Conservation (phyloP, 2,329 filamentous ascomycete genomes). For the Pseudogymnoascus pannorum region DNA sequence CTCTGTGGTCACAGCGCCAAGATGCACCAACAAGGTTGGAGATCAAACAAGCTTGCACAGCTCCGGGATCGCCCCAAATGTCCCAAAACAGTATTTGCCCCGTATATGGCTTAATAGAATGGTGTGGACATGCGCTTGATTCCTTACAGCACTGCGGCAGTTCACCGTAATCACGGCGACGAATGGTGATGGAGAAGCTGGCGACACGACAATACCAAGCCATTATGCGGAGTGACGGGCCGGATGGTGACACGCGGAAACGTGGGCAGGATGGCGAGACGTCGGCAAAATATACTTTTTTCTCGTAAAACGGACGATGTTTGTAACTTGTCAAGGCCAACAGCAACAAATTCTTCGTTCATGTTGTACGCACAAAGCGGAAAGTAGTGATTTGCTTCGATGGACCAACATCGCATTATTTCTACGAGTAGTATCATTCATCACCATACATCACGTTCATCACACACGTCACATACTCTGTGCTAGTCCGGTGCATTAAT, state of each 20-base stretch:
- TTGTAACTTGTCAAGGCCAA: background rate
- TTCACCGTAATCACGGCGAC: background rate
- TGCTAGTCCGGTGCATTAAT: background rate
- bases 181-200: background rate
- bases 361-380: background rate
- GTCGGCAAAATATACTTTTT: background rate
- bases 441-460: background rate
- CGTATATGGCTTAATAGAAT: background rate
- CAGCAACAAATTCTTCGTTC: background rate
- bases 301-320: background rate
- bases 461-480: background rate
- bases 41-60: background rate
- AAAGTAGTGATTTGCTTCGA: background rate
- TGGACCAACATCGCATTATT: background rate
- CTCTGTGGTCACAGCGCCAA: background rate
- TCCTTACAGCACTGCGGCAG: background rate
- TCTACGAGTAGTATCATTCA: slow-evolving; percentile 3
- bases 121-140: background rate
- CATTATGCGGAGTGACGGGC: background rate
- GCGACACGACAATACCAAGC: background rate
- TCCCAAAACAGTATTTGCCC: background rate
- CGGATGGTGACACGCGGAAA: slow-evolving; percentile 4
- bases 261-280: background rate
- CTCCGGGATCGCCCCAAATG: background rate
- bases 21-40: background rate